phyloP scores from a whole-genome alignment of 2,329 filamentous ascomycete species.

The Calonectria pseudoreteaudii region DNA sequence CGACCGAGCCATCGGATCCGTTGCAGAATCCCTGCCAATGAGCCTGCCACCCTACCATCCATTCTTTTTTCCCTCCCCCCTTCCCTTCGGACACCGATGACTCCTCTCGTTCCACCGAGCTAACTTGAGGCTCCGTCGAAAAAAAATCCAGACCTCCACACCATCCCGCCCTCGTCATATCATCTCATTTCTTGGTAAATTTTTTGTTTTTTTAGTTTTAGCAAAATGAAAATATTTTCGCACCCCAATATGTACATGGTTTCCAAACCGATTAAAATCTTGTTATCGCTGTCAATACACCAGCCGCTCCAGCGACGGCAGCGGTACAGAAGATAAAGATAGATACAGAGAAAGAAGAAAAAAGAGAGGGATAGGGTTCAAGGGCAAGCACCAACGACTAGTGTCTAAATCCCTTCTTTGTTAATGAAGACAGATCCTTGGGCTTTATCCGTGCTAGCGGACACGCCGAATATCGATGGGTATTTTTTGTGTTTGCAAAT shows the following conservation, averaged over 20 bases:
- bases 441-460: slow-evolving; percentile 12
- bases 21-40: not conserved
- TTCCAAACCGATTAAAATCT: slow-evolving; percentile 30
- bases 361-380: slow-evolving; percentile 1
- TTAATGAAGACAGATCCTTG: not conserved
- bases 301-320: slow-evolving; percentile 5
- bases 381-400: not conserved
- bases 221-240: slow-evolving; percentile 7
- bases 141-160: not conserved
- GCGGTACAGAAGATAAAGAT: slow-evolving; percentile 18
- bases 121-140: slow-evolving; percentile 15
- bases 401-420: not conserved
- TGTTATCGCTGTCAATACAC: slow-evolving; percentile 19
- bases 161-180: not conserved
- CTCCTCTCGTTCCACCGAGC: slow-evolving; percentile 6
- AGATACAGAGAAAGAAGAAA: slow-evolving; percentile 12
- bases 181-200: not conserved
- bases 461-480: slow-evolving; percentile 12
- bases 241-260: slow-evolving; percentile 32
- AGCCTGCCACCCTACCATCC: not conserved
- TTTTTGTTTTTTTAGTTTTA: slow-evolving; percentile 13
- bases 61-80: too few relatives aligned
- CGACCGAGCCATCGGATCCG: not conserved
- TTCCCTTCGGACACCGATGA: slow-evolving; percentile 12
- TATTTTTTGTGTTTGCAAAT: not conserved